Base-by-base conservation (phyloP, 371 early-diverging fungal genomes). In the Amoeboaphelidium protococcarum region DNA sequence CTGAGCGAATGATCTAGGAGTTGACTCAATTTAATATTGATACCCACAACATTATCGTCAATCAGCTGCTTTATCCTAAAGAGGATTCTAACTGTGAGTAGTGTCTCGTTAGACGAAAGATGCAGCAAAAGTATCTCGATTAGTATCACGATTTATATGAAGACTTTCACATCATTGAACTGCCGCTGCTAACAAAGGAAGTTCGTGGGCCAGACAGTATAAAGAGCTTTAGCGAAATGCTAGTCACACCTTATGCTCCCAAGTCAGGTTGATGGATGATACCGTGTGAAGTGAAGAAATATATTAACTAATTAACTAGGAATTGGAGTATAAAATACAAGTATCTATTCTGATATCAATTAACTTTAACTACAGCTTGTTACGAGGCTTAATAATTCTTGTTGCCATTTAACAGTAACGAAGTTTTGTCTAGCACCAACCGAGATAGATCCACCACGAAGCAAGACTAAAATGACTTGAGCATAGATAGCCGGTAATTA, bases 1-100 rank as follows among this genome's bases (percentile, higher is more conserved):
- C 94, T 0, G 96, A 96, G 62, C 78, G 96, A 51, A 84, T 96
- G 84, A 86, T 96, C 56, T 94, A 96, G 63, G 96, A 96, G 63
- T 68, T 96, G 57, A 86, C 89, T 2, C 68, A 77, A 23, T 91
- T 84, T 60, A 73, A 86, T 47, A 96, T 96, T 47, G 96, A 96
- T 59, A 92, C 92, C 10, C 94, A 96, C 70, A 96, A 94, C 60
- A 94, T 96, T 55, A 80, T 96, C 31, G 94, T 94, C 52, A 96
- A 96, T 63, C 96, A 96, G 71, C 67, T 96, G 47, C 62, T 96
- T 57, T 87, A 80, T 67, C 96, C 96, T 42, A 80, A 81, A 57
- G 69, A 73, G 52, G 83, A 76, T 25, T 82, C 87, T 20, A 81
- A 75, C 60, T 91, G 95, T 66, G 91, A 91, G 52, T 13, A 88